Evolutionary conservation across 345 rosid genomes (phyloP), one percentile per base, ranked within the genome.

Genomic region (Cardamine occulta): DNA sequence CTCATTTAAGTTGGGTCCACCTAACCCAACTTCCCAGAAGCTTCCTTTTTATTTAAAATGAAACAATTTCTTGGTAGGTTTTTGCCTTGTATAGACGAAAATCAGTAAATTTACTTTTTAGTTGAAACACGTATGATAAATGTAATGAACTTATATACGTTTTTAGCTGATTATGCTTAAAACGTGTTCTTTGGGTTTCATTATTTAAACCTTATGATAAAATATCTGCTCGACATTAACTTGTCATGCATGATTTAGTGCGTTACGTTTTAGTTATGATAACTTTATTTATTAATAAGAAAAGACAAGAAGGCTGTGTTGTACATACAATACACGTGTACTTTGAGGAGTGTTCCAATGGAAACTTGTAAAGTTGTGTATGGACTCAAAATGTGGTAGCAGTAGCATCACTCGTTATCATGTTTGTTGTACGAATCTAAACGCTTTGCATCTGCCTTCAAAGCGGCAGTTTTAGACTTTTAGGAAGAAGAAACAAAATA

Each of bases 1-100:
- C 11, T 70, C 70, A 59, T 44, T 70, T 29, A 21, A 15, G 52
- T 39, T 77, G 68, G 81, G 73, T 47, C 73, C 68, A 55, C 53
- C 5, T 0, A 37, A 37, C n/a, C 68, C 56, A 65, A 57, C 62
- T 57, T 48, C 77, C 68, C 4, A 13, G 80, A 77, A 77, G 53
- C 51, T 77, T 64, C 80, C 76, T 64, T 11, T 45, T 3, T 44
- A 55, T 64, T 51, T 39, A 1, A 7, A 6, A 45, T 23, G 44
- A 37, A 67, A 14, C 13, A 18, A 14, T 21, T 37, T 19, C 35
- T 23, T 48, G 12, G 18, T 14, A 23, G 24, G 6, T 24, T 63
- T 29, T 70, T 34, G 75, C 68, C 48, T 23, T 49, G 52, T 49
- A 35, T 61, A 48, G 59, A 53, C 23, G 13, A 63, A 53, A 71